Evolutionary conservation across 305 asterid species (phyloP).

Genomic region (Caryopteris hybrid): DNA sequence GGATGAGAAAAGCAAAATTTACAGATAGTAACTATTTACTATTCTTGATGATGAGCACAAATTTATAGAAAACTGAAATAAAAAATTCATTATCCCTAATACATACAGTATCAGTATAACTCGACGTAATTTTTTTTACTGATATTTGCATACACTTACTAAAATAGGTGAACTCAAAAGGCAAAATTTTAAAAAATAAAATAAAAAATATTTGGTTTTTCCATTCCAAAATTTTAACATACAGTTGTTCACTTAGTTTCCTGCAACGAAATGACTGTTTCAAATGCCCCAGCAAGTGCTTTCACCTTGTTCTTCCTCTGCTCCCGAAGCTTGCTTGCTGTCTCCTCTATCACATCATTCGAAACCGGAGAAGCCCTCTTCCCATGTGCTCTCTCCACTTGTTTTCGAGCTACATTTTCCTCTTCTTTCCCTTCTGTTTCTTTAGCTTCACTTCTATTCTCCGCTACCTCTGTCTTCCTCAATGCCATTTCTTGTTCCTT

Average conservation of each 20-base stretch:
- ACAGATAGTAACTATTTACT: too few species aligned
- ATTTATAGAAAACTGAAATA: not conserved
- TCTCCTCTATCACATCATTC: slow-evolving; percentile 66
- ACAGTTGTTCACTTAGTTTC: slow-evolving; percentile 26
- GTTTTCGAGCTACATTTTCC: slow-evolving; percentile 21
- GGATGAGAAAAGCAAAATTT: not conserved
- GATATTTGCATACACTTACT: slow-evolving; percentile 15
- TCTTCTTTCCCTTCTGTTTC: slow-evolving; percentile 30
- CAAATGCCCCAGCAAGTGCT: slow-evolving; percentile 86
- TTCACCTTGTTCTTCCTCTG: slow-evolving; percentile 62
- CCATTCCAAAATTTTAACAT: not conserved
- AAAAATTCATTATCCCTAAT: not conserved
- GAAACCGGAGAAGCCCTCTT: slow-evolving; percentile 46
- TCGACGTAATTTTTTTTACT: too few species aligned
- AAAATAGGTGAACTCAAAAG: slow-evolving; percentile 6
- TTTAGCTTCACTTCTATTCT: slow-evolving; percentile 8
- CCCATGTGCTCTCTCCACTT: slow-evolving; percentile 27
- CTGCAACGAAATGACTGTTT: slow-evolving; percentile 61
- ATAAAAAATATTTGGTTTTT: not conserved
- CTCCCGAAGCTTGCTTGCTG: slow-evolving; percentile 61
- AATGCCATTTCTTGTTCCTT: slow-evolving; percentile 11
- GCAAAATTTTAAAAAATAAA: slow-evolving; percentile 4
- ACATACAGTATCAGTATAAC: slow-evolving; percentile 14
- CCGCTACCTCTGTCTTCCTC: slow-evolving; percentile 13
- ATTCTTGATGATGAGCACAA: too few species aligned